Conservation (phyloP, 1,284 basidiomycete genomes). For the Boletellus dicymbophilus region DNA sequence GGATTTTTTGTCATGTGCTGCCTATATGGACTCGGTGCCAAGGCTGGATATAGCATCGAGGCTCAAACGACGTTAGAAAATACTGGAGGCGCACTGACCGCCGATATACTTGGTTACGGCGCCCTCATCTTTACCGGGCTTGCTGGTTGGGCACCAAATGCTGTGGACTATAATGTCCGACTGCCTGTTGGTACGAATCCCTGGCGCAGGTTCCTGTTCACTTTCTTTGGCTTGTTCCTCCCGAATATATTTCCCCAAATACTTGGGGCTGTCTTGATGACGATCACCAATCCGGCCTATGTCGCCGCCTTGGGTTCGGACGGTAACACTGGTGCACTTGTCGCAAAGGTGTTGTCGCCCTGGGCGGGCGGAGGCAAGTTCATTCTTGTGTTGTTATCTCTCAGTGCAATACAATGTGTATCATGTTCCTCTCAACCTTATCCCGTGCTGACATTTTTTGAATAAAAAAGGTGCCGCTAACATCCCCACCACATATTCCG, state of each 20-base stretch:
- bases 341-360: constrained; percentile 44
- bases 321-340: constrained; percentile 48
- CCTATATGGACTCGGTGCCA: constrained; percentile 54
- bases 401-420: constrained; percentile 53
- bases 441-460: background rate
- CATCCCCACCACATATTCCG: constrained; percentile 61
- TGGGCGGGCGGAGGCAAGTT: constrained; percentile 59
- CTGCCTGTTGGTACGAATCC: constrained; percentile 47
- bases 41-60: constrained; percentile 49
- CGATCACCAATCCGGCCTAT: constrained; percentile 53
- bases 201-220: constrained; percentile 52
- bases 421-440: background rate
- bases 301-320: constrained; percentile 46
- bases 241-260: constrained; percentile 56
- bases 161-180: constrained; percentile 58
- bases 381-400: constrained; percentile 56
- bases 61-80: constrained; percentile 48
- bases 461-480: constrained; percentile 49
- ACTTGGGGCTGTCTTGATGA: constrained; percentile 57
- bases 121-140: constrained; percentile 59
- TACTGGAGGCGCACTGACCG: constrained; percentile 43
- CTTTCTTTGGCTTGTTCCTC: constrained; percentile 60
- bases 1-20: constrained; percentile 57
- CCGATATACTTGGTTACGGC: constrained; percentile 56
- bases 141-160: constrained; percentile 51